Base-by-base conservation (phyloP, 768 basidiomycete species). In the Saitozyma podzolica region DNA sequence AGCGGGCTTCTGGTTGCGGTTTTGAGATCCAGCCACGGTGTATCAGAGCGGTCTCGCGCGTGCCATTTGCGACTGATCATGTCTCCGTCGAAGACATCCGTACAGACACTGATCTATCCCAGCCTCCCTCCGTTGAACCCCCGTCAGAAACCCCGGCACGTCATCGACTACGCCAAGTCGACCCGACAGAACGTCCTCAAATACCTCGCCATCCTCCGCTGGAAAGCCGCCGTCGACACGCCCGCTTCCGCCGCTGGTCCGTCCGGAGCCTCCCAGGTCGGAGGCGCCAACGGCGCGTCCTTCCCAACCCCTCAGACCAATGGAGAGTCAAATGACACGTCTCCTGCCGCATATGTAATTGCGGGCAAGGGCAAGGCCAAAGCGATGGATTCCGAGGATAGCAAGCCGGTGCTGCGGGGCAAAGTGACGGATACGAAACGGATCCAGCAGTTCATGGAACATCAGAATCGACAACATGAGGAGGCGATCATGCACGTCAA, bases 391-490 rank as follows among this genome's bases (percentile, higher is more conserved):
- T 29, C 29, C 29, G 58, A 63, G 11, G 64, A 66, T 17, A 50
- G 6, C 20, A 50, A 56, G 39, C 50, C 41, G 5, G n/a, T 56
- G 4, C 14, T 67, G 7, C 45, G 65, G 50, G 74, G 74, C 0
- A 68, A 69, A 48, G 71, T 75, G 6, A 70, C 74, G 45, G 74
- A 75, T 58, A 63, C 70, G 39, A 75, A 70, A 64, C 54, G 74
- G 39, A 66, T 75, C 45, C 55, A 64, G 40, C 62, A 66, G 9
- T 70, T 71, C 45, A 63, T 76, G 66, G 63, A 67, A 17, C 69
- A 76, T 65, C 72, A 73, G 48, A 76, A 76, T 68, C 84, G 84
- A 40, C 90, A 92, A 76, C 91, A 96, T 69, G 89, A 89, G 55
- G 83, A 85, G 47, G 85, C 86, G 13, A 84, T 91, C 14, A 73